Conservation (phyloP, 768 basidiomycete genomes). For the Boletus rubroflammeus region DNA sequence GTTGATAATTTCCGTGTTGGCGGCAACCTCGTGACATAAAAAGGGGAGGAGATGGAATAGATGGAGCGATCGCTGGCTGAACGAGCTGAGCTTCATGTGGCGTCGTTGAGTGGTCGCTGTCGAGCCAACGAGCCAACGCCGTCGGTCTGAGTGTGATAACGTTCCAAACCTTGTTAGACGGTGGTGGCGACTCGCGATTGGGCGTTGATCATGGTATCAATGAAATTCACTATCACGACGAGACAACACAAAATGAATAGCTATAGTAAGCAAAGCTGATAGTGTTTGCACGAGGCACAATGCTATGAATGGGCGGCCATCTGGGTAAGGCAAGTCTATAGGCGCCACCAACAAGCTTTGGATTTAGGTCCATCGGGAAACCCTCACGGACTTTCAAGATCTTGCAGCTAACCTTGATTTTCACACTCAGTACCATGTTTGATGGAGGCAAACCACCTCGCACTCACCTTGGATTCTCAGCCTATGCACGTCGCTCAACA, state of each 20-base stretch:
- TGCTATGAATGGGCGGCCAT: constrained; percentile 22
- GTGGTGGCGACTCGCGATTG: not conserved
- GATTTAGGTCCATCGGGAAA: constrained; percentile 1
- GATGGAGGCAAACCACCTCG: not conserved
- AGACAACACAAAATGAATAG: constrained; percentile 10
- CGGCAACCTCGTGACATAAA: constrained; percentile 32
- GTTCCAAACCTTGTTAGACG: not conserved
- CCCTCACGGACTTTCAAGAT: constrained; percentile 27
- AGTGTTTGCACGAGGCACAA: constrained; percentile 12
- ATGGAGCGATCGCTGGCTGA: constrained; percentile 12
- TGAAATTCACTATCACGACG: constrained; percentile 16
- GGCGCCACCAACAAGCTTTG: constrained; percentile 17
- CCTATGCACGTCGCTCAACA: constrained; percentile 23
- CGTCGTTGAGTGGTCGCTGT: constrained; percentile 7
- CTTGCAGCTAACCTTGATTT: constrained; percentile 13
- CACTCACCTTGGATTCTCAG: constrained; percentile 16
- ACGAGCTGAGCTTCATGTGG: constrained; percentile 17
- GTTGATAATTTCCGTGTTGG: constrained; percentile 67
- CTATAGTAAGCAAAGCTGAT: not conserved
- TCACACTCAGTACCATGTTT: constrained; percentile 3
- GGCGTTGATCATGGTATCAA: constrained; percentile 14
- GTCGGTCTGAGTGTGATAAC: not conserved
- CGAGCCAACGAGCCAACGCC: constrained; percentile 17
- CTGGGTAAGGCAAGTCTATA: constrained; percentile 5
- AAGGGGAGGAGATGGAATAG: constrained; percentile 13